Evolutionary conservation across 108 stramenopile species (phyloP).

Genomic region (Pelagomonas calceolata): DNA sequence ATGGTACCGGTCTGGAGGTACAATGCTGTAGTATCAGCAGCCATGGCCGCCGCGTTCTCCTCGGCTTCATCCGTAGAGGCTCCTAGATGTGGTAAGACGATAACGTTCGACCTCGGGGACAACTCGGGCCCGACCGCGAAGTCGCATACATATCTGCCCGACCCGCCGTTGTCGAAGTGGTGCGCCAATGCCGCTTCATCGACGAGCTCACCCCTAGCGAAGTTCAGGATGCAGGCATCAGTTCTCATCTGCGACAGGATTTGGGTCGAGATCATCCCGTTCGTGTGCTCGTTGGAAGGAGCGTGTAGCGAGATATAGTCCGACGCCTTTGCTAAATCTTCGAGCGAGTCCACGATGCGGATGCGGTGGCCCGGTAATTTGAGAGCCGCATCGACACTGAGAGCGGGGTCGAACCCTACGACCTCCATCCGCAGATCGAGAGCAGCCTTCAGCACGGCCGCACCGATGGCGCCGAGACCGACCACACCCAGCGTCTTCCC

Average conservation of each 20-base stretch:
- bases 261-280: slow-evolving; percentile 69
- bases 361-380: slow-evolving; percentile 51
- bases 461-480: slow-evolving; percentile 85
- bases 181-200: slow-evolving; percentile 74
- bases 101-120: slow-evolving; percentile 71
- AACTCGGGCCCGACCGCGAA: slow-evolving; percentile 62
- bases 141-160: slow-evolving; percentile 62
- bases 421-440: slow-evolving; percentile 69
- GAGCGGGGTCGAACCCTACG: slow-evolving; percentile 82
- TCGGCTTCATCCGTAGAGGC: slow-evolving; percentile 92
- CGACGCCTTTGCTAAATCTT: slow-evolving; percentile 53
- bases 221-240: slow-evolving; percentile 76
- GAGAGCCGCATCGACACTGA: slow-evolving; percentile 64
- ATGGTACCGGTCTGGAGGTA: slow-evolving; percentile 73
- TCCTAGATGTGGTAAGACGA: slow-evolving; percentile 84
- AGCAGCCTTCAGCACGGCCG: slow-evolving; percentile 74
- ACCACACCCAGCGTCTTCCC: slow-evolving; percentile 88
- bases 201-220: slow-evolving; percentile 86
- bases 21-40: slow-evolving; percentile 67
- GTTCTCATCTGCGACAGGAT: slow-evolving; percentile 60
- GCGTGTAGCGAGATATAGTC: slow-evolving; percentile 89
- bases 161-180: slow-evolving; percentile 57
- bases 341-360: slow-evolving; percentile 52
- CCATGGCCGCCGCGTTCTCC: slow-evolving; percentile 80
- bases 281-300: slow-evolving; percentile 61